Evolutionary conservation across 176 grass and related monocot species (phyloP), one percentile per base, ranked within the genome.

Genomic region (Musa schizocarpa): DNA sequence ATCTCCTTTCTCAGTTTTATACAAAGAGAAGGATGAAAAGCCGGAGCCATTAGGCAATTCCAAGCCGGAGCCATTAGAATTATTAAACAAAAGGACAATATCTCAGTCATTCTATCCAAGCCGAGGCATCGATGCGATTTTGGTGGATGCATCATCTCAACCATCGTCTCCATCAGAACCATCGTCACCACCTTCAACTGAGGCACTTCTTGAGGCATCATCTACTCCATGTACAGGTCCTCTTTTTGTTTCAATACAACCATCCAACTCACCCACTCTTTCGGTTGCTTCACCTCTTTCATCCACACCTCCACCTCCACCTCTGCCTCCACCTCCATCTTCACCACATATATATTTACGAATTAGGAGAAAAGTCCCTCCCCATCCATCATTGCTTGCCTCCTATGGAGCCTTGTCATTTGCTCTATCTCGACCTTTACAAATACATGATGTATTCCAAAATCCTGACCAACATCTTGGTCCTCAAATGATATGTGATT

Each of bases 341-440:
- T 19, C 43, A 52, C 11, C 71, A 25, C 6, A 55, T 25, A 53
- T 25, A 72, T 65, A 19, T 52, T 49, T 77, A 48, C 59, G 82
- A 83, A 54, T 63, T 54, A 52, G 66, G 78, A 54, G 77, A 49
- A 74, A 83, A 70, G 68, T 68, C 27, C 79, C 87, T 54, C 80
- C 83, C 50, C 59, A 59, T 68, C 75, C 81, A 11, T 78, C 69
- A 79, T 83, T 76, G 49, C 77, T 83, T 21, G 8, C 65, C 58
- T 72, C 43, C 81, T 83, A 74, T 54, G 54, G 43, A 73, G 55
- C 71, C 54, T 86, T 81, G 61, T 49, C 85, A 50, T 58, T 71
- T 51, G 74, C 78, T 66, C 79, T 63, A n/a, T 83, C 78, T 82
- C 82, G 81, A 69, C 77, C 82, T 16, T 59, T 67, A 76, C 82